A percentile compares a stretch with the other conserved stretches of the same genome.
Evolutionary conservation across 2,329 filamentous ascomycete genomes (phyloP).

Genomic region (Cladosporium austrohemisphaericum): DNA sequence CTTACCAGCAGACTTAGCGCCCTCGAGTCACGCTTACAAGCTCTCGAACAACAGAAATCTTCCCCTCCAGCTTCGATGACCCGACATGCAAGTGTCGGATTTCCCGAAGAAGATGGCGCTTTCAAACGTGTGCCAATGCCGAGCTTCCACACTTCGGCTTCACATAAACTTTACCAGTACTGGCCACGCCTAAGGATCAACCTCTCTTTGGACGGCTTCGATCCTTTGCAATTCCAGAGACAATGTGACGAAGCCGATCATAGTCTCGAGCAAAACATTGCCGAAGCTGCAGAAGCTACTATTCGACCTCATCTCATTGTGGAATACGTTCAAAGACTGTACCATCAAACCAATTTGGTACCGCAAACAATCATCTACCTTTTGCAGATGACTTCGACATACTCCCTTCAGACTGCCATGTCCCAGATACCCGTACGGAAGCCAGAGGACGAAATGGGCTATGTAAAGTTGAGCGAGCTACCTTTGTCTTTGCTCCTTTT

Average conservation of each 20-base stretch:
- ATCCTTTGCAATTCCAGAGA: conserved; percentile 14
- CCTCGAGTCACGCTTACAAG: conserved; percentile 4
- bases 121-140: conserved; percentile 15
- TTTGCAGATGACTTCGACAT: conserved; percentile 14
- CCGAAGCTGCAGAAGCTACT: conserved; percentile 11
- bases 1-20: conserved; percentile 6
- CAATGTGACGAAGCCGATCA: conserved; percentile 13
- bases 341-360: conserved; percentile 15
- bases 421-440: conserved; percentile 4
- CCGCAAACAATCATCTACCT: conserved; percentile 15
- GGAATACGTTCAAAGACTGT: conserved; percentile 14
- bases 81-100: conserved; percentile 2
- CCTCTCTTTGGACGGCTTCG: conserved; percentile 12
- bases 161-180: conserved; percentile 14
- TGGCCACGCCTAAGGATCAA: conserved; percentile 14
- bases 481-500: conserved; percentile 5
- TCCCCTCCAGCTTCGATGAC: conserved; percentile 6
- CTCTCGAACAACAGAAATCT: conserved; percentile 7
- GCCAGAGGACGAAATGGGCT: conserved; percentile 6
- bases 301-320: conserved; percentile 8
- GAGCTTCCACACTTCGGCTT: conserved; percentile 11
- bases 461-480: conserved; percentile 14
- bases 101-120: conserved; percentile 8
- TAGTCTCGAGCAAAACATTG: conserved; percentile 7
- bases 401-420: conserved; percentile 7